Conservation (phyloP, 2,329 filamentous ascomycete species). For the Zarea fungicola region DNA sequence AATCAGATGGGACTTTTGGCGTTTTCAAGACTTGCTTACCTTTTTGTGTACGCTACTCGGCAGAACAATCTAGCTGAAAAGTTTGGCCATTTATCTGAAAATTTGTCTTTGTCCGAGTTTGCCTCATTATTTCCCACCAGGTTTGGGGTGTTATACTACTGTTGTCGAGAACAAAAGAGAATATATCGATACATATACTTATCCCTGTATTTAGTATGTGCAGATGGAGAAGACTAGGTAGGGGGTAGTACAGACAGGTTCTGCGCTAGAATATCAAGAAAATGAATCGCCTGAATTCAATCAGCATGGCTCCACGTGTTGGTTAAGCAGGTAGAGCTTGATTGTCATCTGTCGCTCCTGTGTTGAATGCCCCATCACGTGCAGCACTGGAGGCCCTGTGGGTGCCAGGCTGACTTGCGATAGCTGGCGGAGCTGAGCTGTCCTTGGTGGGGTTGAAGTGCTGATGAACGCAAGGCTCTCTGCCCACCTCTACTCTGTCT, state of each 20-base stretch:
- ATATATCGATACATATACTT: neutral
- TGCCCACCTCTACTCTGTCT: neutral
- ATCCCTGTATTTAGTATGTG: constrained; percentile 10
- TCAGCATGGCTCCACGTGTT: too few species aligned
- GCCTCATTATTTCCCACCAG: neutral
- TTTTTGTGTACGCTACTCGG: neutral
- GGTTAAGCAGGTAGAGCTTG: too few species aligned
- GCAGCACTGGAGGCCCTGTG: neutral
- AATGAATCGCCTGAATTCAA: neutral
- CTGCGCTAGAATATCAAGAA: constrained; percentile 1
- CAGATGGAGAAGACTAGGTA: constrained; percentile 1
- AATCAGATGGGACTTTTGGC: neutral
- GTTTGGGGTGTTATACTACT: too few species aligned
- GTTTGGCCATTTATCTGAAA: neutral
- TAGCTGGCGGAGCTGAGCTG: constrained; percentile 3
- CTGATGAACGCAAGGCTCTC: neutral
- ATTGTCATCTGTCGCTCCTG: too few species aligned
- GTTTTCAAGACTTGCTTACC: neutral
- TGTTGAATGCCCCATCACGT: constrained; percentile 8
- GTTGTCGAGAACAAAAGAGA: too few species aligned
- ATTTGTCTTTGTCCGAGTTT: neutral
- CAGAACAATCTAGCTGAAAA: neutral
- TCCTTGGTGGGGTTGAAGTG: constrained; percentile 1
- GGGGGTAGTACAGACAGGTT: constrained; percentile 4
- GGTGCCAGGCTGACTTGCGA: neutral